These are phyloP conservation scores for Pythium dissimile DNA, from an alignment of 352 stramenopile genomes.

Conservation along the genomic window DNA sequence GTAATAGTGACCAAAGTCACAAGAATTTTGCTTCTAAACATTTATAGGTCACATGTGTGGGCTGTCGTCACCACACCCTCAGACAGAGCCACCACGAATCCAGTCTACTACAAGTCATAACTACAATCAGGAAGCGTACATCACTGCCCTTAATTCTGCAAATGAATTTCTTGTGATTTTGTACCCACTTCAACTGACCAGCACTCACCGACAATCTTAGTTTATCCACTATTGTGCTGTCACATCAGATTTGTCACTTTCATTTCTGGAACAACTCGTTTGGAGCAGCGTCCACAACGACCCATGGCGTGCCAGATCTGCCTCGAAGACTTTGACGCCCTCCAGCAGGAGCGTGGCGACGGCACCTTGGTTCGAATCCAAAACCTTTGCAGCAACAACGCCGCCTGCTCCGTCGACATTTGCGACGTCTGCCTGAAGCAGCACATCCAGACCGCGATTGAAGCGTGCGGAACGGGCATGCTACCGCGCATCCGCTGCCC, in stretches of 20 bases:
- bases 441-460: neutral
- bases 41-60: too few relatives aligned
- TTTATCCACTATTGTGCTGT: neutral
- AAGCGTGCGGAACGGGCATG: conserved; percentile 12
- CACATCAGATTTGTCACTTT: neutral
- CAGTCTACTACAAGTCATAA: too few relatives aligned
- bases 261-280: neutral
- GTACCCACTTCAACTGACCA: neutral
- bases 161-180: neutral
- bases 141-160: too few relatives aligned
- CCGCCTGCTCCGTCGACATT: neutral
- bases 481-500: conserved; percentile 30
- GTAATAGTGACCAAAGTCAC: too few relatives aligned
- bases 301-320: conserved; percentile 34
- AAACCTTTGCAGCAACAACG: neutral
- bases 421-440: neutral
- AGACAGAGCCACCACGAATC: too few relatives aligned
- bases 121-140: too few relatives aligned
- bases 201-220: neutral
- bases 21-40: too few relatives aligned
- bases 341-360: neutral
- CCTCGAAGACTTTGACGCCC: conserved; percentile 20
- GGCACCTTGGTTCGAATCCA: neutral
- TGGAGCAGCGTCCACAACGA: neutral
- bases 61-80: too few relatives aligned